A percentile compares a stretch with the other conserved stretches of the same genome.
phyloP scores from a whole-genome alignment of 2,329 filamentous ascomycete species.

The Ascocoryne sarcoides region DNA sequence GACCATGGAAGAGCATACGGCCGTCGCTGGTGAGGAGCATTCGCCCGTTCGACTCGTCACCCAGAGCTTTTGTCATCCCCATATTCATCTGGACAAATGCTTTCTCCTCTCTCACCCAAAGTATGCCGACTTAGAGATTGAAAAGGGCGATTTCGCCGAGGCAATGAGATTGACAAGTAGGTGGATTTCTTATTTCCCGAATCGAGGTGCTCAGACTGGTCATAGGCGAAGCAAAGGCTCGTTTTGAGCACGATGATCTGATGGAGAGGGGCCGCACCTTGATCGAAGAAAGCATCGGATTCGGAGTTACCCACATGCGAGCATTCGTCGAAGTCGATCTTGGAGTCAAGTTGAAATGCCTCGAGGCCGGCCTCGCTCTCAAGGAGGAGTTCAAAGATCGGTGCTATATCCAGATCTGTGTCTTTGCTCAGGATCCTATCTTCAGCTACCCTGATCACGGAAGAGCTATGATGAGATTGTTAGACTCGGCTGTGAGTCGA shows the following conservation, averaged over 20 bases:
- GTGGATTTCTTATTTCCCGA: constrained; percentile 8
- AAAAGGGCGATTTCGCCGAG: constrained; percentile 54
- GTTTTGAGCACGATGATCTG: constrained; percentile 55
- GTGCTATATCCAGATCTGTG: constrained; percentile 57
- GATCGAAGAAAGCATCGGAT: constrained; percentile 52
- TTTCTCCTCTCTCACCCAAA: constrained; percentile 50
- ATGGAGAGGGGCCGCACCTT: constrained; percentile 54
- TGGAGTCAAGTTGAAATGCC: constrained; percentile 47
- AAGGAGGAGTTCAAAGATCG: constrained; percentile 43
- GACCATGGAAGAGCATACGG: constrained; percentile 23
- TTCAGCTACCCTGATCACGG: constrained; percentile 46
- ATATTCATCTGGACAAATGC: constrained; percentile 63
- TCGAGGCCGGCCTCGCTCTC: constrained; percentile 48
- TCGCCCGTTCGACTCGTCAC: constrained; percentile 31
- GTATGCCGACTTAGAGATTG: constrained; percentile 51
- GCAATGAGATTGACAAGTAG: constrained; percentile 47
- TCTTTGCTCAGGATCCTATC: constrained; percentile 62
- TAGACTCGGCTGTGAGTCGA: constrained; percentile 37
- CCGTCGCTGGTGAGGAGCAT: constrained; percentile 3
- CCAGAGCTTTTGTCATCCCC: constrained; percentile 59
- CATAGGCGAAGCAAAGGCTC: constrained; percentile 45
- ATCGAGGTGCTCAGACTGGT: constrained; percentile 8
- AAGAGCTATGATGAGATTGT: constrained; percentile 40
- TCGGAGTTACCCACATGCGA: constrained; percentile 60
- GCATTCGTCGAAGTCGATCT: constrained; percentile 65